phyloP scores from a whole-genome alignment of 2,329 filamentous ascomycete genomes.

The Penicillium sp. region DNA sequence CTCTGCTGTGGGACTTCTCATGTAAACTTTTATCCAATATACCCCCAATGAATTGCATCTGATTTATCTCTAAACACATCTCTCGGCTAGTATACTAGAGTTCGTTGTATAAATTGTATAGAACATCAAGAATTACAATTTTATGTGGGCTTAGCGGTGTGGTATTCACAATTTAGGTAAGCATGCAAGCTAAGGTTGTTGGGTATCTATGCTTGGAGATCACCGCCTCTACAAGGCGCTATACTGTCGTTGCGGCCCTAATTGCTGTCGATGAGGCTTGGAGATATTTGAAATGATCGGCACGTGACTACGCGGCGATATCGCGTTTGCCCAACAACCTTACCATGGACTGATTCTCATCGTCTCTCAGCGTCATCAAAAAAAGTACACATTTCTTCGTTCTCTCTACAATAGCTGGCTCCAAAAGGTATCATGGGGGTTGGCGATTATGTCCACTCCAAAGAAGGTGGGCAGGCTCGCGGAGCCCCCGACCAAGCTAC shows the following conservation, averaged over 20 bases:
- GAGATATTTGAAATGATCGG: not conserved
- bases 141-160: not conserved
- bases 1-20: not conserved
- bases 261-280: not conserved
- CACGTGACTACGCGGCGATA: constrained; percentile 35
- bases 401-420: not conserved
- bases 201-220: not conserved
- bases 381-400: not conserved
- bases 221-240: not conserved
- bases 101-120: not conserved
- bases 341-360: not conserved
- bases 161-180: not conserved
- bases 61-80: not conserved
- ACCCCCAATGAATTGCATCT: constrained; percentile 1
- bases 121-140: not conserved
- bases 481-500: constrained; percentile 24
- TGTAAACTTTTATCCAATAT: not conserved
- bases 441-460: constrained; percentile 45
- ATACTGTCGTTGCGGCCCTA: not conserved
- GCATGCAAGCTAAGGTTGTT: not conserved
- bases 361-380: not conserved
- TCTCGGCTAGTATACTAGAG: not conserved
- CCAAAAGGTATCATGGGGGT: constrained; percentile 37
- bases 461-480: constrained; percentile 35
- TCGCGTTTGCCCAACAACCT: constrained; percentile 23